These are phyloP conservation scores for Epichloe festucae DNA, from an alignment of 2,329 filamentous ascomycete genomes.

Conservation along the genomic window DNA sequence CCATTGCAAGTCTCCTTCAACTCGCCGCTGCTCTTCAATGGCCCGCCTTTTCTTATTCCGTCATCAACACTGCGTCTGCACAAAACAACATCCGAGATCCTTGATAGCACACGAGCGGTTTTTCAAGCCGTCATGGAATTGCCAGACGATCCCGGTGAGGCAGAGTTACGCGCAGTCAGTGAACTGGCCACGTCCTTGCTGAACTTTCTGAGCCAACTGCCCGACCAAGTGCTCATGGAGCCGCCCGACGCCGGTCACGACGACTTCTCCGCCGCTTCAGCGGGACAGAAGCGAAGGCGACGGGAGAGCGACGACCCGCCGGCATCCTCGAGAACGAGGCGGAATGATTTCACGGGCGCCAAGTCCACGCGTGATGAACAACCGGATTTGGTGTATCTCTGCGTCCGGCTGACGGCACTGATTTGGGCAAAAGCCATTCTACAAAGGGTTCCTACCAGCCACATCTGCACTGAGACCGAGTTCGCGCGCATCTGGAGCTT, in stretches of 20 bases:
- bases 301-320: constrained; percentile 2
- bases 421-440: constrained; percentile 35
- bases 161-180: constrained; percentile 26
- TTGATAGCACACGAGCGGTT: constrained; percentile 38
- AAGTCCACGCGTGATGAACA: constrained; percentile 9
- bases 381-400: constrained; percentile 33
- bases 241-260: not conserved
- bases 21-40: constrained; percentile 31
- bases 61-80: constrained; percentile 31
- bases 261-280: not conserved
- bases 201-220: constrained; percentile 23
- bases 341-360: constrained; percentile 2
- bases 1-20: constrained; percentile 32
- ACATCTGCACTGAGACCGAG: constrained; percentile 24
- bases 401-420: constrained; percentile 31
- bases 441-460: constrained; percentile 27
- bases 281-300: constrained; percentile 8
- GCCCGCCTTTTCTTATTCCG: constrained; percentile 29
- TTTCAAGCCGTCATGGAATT: constrained; percentile 29
- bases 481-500: constrained; percentile 32
- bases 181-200: constrained; percentile 27
- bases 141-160: constrained; percentile 19
- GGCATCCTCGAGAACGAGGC: not conserved
- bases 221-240: constrained; percentile 14
- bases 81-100: constrained; percentile 31